phyloP scores from a whole-genome alignment of 345 rosid species.

The Limnanthes douglasii region DNA sequence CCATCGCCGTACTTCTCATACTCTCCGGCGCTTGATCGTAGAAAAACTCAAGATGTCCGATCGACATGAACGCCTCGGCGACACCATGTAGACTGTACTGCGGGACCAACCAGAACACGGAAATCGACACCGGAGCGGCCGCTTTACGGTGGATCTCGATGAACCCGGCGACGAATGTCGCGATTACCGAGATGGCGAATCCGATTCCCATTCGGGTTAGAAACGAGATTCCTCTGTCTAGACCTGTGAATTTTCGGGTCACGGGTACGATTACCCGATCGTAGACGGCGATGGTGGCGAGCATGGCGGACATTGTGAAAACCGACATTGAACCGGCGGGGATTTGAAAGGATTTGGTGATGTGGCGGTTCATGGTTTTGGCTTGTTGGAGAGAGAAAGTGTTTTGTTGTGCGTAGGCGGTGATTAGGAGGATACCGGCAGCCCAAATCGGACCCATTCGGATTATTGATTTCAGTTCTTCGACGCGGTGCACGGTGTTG shows the following conservation, averaged over 20 bases:
- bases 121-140: constrained; percentile 39
- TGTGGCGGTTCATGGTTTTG: constrained; percentile 67
- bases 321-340: constrained; percentile 88
- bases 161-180: constrained; percentile 74
- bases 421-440: constrained; percentile 57
- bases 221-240: constrained; percentile 68
- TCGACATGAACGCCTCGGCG: constrained; percentile 82
- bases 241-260: constrained; percentile 47
- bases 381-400: constrained; percentile 88
- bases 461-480: constrained; percentile 63
- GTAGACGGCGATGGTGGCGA: constrained; percentile 49
- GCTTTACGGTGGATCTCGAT: constrained; percentile 43
- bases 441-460: constrained; percentile 93
- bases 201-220: constrained; percentile 83
- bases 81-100: constrained; percentile 71
- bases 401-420: constrained; percentile 71
- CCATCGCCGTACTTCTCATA: constrained; percentile 73
- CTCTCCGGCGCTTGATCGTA: constrained; percentile 84
- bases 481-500: constrained; percentile 76
- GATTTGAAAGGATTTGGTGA: constrained; percentile 44
- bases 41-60: constrained; percentile 77
- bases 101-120: constrained; percentile 70
- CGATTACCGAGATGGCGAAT: constrained; percentile 46
- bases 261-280: constrained; percentile 50
- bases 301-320: constrained; percentile 64